Evolutionary conservation across 2,329 filamentous ascomycete species (phyloP), one percentile per base, ranked within the genome.

Genomic region (Ophiocordyceps camponoti-floridani): DNA sequence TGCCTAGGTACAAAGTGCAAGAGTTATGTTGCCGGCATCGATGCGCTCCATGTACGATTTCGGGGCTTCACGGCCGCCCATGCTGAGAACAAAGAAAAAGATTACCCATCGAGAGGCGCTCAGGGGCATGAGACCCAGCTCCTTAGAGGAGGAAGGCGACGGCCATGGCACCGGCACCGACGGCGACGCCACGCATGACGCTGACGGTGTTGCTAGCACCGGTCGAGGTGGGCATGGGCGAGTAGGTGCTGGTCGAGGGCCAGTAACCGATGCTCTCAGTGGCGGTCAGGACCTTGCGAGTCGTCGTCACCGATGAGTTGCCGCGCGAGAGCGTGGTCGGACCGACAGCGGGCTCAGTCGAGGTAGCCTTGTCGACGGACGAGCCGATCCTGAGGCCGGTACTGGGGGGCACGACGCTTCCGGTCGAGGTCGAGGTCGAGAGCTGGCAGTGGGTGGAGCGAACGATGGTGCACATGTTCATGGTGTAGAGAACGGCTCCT

Each of bases 391-490:
- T 31, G 18, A 45, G 28, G 4, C 33, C 23, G 9, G 35, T 40
- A 41, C 31, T 35, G 40, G 41, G 38, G 26, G 47, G 41, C n/a
- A 31, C 46, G 13, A 41, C 44, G 19, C 44, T 49, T 40, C 47
- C 54, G 19, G 43, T 49, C 41, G 47, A 53, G 38, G 52, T 59
- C 26, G 58, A 57, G 43, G 56, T 50, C 42, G 54, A 52, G 42
- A 56, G 47, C 30, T 53, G 48, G 52, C 62, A 65, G 44, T 54
- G 49, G 30, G 61, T 63, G 46, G 54, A 55, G 27, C 59, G 53
- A 27, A 61, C 49, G 43, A 63, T 47, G 48, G 54, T 56, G 55
- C 62, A 64, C 45, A 60, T 49, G 51, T 61, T 62, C 50, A 62
- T 54, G 27, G 59, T 56, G 49, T 59, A 58, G 40, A 63, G 48